These are phyloP conservation scores for Balakata baccata DNA, from an alignment of 345 rosid genomes.

Conservation along the genomic window DNA sequence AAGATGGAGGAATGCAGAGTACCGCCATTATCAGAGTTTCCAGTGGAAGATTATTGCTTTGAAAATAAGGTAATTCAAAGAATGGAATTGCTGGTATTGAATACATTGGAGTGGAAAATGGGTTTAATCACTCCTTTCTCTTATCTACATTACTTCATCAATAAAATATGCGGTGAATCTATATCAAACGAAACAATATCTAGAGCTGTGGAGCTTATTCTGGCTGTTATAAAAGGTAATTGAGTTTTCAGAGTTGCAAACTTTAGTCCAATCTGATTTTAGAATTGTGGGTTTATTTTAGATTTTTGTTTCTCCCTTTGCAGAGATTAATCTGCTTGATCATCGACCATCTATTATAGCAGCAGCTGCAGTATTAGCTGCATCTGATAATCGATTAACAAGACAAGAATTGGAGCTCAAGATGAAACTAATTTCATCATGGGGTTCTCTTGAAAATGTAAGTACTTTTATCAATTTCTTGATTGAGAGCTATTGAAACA, in stretches of 20 bases:
- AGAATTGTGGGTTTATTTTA: not conserved
- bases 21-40: conserved; percentile 57
- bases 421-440: conserved; percentile 39
- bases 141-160: conserved; percentile 56
- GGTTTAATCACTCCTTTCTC: conserved; percentile 63
- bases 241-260: too few species aligned
- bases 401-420: conserved; percentile 48
- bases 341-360: conserved; percentile 68
- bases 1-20: conserved; percentile 77
- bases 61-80: conserved; percentile 49
- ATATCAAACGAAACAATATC: conserved; percentile 36
- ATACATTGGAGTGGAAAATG: conserved; percentile 78
- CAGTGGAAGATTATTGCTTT: conserved; percentile 43
- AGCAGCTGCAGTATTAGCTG: conserved; percentile 63
- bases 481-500: not conserved
- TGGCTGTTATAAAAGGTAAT: conserved; percentile 56
- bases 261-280: not conserved
- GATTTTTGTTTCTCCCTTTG: not conserved
- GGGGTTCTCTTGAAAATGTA: conserved; percentile 55
- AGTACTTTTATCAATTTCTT: conserved; percentile 11
- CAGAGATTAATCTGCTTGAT: conserved; percentile 60
- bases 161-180: conserved; percentile 35
- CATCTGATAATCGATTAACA: conserved; percentile 47
- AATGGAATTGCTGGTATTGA: conserved; percentile 65
- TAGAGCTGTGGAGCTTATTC: conserved; percentile 47